Evolutionary conservation across 352 stramenopile genomes (phyloP), one percentile per base, ranked within the genome.

Genomic region (Phytopythium kandeliae): DNA sequence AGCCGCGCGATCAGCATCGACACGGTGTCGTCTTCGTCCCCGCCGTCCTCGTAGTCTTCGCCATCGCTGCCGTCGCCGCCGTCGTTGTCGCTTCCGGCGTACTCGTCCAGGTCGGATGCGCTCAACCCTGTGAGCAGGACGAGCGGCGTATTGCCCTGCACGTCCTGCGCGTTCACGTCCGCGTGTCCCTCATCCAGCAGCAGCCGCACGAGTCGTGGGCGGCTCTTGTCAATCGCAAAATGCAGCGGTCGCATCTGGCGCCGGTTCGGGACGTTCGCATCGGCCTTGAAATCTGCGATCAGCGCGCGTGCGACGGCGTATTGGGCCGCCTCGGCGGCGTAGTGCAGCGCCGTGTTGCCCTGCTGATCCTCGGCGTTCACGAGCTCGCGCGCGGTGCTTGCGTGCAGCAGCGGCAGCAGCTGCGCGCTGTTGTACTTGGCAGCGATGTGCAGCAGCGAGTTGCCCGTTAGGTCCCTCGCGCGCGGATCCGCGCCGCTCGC

Each of bases 321-420:
- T 19, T 62, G 48, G 6, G 34, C 50, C 31, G 50, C 44, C 25
- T 71, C 63, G 30, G 51, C 63, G 26, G 63, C 63, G 19, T 71
- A 71, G 34, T 71, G 56, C 55, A 71, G 45, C 46, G 63, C 63
- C 13, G 63, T 66, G 43, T 71, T 71, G 28, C 54, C 55, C 26
- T 66, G 50, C 33, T 62, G 53, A 38, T 71, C 63, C 19, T 28
- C 24, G 5, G 53, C 46, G 45, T 71, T 63, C 34, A 71, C 53
- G 9, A 68, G 55, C 33, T 60, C 63, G 1, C 54, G 35, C 10
- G 53, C 50, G 31, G 58, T 60, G 37, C 41, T 57, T 1, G 35
- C 36, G 25, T 49, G 47, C 21, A 70, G 51, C 55, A 67, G 50
- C 1, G 50, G 11, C 46, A 70, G 30, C 10, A 64, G 54, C 3